Percentiles rank a stretch among this genome's conserved stretches.
Conservation (phyloP, 306 rosid genomes). For the Comarum palustre region DNA sequence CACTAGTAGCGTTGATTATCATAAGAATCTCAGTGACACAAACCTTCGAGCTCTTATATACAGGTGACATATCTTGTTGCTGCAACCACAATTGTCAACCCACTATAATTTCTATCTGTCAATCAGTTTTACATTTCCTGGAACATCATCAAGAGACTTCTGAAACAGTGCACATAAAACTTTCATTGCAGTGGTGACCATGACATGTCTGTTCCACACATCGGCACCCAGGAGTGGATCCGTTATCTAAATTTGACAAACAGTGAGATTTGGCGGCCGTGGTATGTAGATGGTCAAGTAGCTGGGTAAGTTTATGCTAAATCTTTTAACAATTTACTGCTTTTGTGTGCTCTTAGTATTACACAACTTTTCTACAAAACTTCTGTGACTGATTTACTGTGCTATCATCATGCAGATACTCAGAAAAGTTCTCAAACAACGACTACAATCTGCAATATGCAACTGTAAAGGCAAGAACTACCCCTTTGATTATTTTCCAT, state of each 20-base stretch:
- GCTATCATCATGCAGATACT: conserved; percentile 23
- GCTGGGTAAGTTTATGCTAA: conserved; percentile 25
- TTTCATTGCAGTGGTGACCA: conserved; percentile 28
- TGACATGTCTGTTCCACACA: conserved; percentile 25
- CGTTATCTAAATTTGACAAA: conserved; percentile 15
- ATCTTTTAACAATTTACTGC: background rate
- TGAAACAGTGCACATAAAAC: background rate
- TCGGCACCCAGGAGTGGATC: conserved; percentile 32
- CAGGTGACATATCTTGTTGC: conserved; percentile 23
- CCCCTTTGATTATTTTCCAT: background rate
- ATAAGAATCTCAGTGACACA: conserved; percentile 25
- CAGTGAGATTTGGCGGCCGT: conserved; percentile 24
- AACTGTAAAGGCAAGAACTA: conserved; percentile 23
- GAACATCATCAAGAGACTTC: background rate
- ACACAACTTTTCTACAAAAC: background rate
- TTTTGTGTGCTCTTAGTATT: background rate
- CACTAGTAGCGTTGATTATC: conserved; percentile 19
- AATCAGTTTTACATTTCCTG: background rate
- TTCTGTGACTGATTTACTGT: background rate
- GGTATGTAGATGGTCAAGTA: conserved; percentile 35
- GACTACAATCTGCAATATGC: conserved; percentile 17
- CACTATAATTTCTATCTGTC: background rate
- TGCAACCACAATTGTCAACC: background rate
- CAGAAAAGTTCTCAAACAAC: conserved; percentile 13
- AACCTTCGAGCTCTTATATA: conserved; percentile 28